phyloP scores from a whole-genome alignment of 805 yeast species.

The Teunomyces kruisii region DNA sequence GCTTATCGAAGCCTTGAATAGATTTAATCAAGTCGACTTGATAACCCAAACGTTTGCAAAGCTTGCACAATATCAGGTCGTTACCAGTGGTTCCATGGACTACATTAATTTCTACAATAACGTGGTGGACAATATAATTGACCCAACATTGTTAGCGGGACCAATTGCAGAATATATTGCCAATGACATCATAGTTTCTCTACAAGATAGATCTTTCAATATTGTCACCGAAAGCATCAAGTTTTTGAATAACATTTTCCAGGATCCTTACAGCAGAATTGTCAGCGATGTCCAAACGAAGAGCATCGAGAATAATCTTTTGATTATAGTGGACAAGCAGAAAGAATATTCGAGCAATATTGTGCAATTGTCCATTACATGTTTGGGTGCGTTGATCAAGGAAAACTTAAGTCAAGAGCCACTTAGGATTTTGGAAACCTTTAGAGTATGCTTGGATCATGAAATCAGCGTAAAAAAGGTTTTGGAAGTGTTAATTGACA shows the following conservation, averaged over 20 bases:
- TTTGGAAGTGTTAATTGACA: conserved; percentile 22
- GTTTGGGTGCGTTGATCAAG: conserved; percentile 22
- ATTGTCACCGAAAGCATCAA: conserved; percentile 28
- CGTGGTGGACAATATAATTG: conserved; percentile 18
- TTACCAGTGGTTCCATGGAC: conserved; percentile 24
- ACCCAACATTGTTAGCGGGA: conserved; percentile 14
- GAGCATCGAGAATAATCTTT: conserved; percentile 3
- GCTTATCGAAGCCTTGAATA: conserved; percentile 29
- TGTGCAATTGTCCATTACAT: conserved; percentile 23
- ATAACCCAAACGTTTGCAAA: conserved; percentile 16
- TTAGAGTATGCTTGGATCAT: conserved; percentile 22
- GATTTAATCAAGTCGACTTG: conserved; percentile 14
- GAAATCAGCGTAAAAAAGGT: conserved; percentile 28
- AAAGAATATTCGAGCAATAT: conserved; percentile 30
- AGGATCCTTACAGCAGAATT: conserved; percentile 6
- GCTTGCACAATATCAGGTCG: conserved; percentile 17
- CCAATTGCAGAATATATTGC: conserved; percentile 20
- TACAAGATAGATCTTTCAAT: conserved; percentile 25
- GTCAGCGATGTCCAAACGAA: conserved; percentile 3
- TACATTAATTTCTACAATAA: conserved; percentile 26
- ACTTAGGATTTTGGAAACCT: conserved; percentile 12
- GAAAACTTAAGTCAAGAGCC: conserved; percentile 9
- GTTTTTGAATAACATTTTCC: conserved; percentile 19
- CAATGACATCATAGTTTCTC: conserved; percentile 21
- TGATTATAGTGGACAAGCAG: conserved; percentile 16